These are phyloP conservation scores for Chenopodium suecicum DNA, from an alignment of 148 eudicot genomes.

Conservation along the genomic window DNA sequence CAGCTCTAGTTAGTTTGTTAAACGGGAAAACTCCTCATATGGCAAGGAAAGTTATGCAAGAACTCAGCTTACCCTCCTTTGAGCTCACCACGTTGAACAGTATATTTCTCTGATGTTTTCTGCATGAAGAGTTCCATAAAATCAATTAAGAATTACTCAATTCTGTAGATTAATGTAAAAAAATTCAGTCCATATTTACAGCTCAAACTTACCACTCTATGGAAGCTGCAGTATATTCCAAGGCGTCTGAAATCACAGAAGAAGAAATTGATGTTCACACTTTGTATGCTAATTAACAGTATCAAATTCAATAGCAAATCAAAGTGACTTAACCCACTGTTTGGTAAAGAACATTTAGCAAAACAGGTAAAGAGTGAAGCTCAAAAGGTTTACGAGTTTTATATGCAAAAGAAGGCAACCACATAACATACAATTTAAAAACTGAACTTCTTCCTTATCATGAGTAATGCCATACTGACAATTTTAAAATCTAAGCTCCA, in stretches of 20 bases:
- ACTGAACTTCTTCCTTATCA: background rate
- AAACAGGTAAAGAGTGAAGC: background rate
- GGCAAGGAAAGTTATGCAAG: background rate
- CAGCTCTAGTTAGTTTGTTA: background rate
- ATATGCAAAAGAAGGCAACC: background rate
- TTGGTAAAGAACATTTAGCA: background rate
- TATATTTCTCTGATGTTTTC: slow-evolving; percentile 71
- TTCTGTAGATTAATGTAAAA: background rate
- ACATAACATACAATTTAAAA: background rate
- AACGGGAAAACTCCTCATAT: background rate
- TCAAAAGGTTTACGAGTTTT: background rate
- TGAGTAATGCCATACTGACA: background rate
- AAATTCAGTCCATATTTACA: background rate
- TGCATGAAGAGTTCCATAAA: slow-evolving; percentile 22
- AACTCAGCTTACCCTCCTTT: slow-evolving; percentile 76
- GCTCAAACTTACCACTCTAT: slow-evolving; percentile 54
- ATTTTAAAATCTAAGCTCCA: background rate
- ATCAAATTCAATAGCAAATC: too few relatives aligned
- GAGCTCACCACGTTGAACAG: slow-evolving; percentile 67
- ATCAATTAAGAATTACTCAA: background rate
- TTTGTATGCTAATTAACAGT: background rate
- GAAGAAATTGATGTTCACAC: slow-evolving; percentile 1
- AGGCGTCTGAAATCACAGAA: slow-evolving; percentile 57
- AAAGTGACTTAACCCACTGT: background rate
- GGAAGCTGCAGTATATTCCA: slow-evolving; percentile 73